Evolutionary conservation across 164 flowering plant species (phyloP).

Genomic region (Protea cynaroides): DNA sequence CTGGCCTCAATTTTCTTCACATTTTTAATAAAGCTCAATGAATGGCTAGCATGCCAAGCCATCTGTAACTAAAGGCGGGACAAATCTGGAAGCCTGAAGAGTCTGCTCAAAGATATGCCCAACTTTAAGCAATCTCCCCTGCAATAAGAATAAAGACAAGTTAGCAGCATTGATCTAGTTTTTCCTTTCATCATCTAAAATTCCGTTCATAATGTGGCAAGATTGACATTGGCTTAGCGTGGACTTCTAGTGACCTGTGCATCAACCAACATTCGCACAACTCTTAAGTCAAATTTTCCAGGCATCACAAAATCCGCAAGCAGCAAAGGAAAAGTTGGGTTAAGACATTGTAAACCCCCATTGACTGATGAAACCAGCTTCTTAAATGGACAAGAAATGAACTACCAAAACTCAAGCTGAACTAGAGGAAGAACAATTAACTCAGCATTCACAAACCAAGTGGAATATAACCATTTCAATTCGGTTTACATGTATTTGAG

Average conservation of each 20-base stretch:
- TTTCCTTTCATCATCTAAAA: not conserved
- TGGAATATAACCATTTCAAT: no score
- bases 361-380: not conserved
- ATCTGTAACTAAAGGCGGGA: constrained; percentile 61
- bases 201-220: not conserved
- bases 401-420: not conserved
- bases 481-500: no score
- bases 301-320: not conserved
- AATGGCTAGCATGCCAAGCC: constrained; percentile 18
- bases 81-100: constrained; percentile 53
- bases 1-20: not conserved
- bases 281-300: not conserved
- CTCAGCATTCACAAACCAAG: not conserved
- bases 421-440: not conserved
- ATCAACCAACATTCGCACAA: not conserved
- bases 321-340: not conserved
- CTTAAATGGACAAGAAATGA: not conserved
- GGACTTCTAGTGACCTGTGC: not conserved
- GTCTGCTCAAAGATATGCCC: constrained; percentile 97
- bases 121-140: constrained; percentile 77
- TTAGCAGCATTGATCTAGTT: not conserved
- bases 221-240: not conserved
- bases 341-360: not conserved
- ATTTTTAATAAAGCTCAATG: not conserved
- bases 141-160: constrained; percentile 18